Conservation (phyloP, 2,329 filamentous ascomycete genomes). For the Tetracladium maxilliforme region DNA sequence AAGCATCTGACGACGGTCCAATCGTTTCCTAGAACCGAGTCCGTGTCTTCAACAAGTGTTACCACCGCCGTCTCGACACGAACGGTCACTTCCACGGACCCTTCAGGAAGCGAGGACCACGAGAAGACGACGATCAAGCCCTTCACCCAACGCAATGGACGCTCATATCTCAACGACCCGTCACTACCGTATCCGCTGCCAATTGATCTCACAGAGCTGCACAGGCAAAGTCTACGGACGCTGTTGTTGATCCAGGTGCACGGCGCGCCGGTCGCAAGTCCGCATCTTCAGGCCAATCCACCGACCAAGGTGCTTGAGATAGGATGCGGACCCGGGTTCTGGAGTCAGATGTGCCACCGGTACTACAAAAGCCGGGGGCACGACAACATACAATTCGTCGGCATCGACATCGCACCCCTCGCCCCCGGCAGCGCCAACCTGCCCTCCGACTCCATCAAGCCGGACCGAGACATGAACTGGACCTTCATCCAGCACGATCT, state of each 20-base stretch:
- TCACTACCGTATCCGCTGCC: conserved; percentile 70
- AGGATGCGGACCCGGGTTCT: conserved; percentile 77
- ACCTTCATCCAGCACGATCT: conserved; percentile 80
- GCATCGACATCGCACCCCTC: conserved; percentile 66
- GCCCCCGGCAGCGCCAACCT: conserved; percentile 65
- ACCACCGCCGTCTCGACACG: no score
- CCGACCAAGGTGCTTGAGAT: conserved; percentile 72
- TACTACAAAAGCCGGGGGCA: conserved; percentile 59
- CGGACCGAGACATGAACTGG: conserved; percentile 68
- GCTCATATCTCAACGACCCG: conserved; percentile 67
- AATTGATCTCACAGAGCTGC: conserved; percentile 73
- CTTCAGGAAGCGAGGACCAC: no score
- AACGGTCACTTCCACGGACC: no score
- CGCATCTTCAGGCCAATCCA: conserved; percentile 47
- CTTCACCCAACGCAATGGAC: conserved; percentile 61
- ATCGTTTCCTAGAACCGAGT: no score
- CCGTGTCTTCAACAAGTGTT: no score
- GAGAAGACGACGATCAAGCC: no score
- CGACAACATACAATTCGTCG: conserved; percentile 60
- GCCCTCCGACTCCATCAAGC: conserved; percentile 45
- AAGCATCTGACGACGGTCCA: no score
- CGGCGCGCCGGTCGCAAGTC: conserved; percentile 64
- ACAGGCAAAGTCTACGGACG: conserved; percentile 75
- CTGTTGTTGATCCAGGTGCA: conserved; percentile 71
- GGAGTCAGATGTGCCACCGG: conserved; percentile 78